These are phyloP conservation scores for Cyclotella cryptica DNA, from an alignment of 108 stramenopile genomes.

Conservation along the genomic window DNA sequence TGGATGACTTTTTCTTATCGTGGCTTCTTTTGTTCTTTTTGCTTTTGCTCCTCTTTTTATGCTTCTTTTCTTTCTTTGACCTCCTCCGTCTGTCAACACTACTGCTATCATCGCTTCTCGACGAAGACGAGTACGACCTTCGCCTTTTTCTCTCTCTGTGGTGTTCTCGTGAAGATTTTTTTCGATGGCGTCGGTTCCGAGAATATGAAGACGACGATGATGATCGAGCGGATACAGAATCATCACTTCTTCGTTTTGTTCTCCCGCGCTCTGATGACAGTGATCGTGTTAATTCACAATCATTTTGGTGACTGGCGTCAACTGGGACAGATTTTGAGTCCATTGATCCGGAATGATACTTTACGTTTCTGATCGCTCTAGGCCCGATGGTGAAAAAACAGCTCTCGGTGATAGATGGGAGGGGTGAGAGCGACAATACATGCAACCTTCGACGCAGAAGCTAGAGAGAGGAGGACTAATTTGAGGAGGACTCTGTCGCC, in stretches of 20 bases:
- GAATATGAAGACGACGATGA: constrained; percentile 6
- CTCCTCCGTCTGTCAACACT: constrained; percentile 6
- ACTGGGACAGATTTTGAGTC: too few species aligned
- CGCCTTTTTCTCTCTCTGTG: constrained; percentile 17
- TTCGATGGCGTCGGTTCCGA: constrained; percentile 13
- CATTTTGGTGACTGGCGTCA: too few species aligned
- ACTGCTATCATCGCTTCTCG: constrained; percentile 5
- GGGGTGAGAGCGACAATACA: too few species aligned
- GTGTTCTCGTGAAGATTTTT: constrained; percentile 16
- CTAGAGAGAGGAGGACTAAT: too few species aligned
- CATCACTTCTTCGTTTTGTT: constrained; percentile 23
- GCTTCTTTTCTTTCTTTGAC: constrained; percentile 26
- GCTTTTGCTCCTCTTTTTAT: constrained; percentile 32
- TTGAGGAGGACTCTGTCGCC: too few species aligned
- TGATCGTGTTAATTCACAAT: neutral
- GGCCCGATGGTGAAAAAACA: too few species aligned
- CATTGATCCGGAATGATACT: too few species aligned
- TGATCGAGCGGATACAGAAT: constrained; percentile 5
- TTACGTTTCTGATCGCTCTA: too few species aligned
- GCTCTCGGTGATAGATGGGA: too few species aligned
- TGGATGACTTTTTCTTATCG: constrained; percentile 16
- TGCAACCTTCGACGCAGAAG: too few species aligned
- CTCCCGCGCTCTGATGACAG: constrained; percentile 7
- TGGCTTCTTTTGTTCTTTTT: constrained; percentile 23
- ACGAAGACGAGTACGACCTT: constrained; percentile 10